phyloP scores from a whole-genome alignment of 805 yeast genomes.

The Metschnikowia bowlesiae region DNA sequence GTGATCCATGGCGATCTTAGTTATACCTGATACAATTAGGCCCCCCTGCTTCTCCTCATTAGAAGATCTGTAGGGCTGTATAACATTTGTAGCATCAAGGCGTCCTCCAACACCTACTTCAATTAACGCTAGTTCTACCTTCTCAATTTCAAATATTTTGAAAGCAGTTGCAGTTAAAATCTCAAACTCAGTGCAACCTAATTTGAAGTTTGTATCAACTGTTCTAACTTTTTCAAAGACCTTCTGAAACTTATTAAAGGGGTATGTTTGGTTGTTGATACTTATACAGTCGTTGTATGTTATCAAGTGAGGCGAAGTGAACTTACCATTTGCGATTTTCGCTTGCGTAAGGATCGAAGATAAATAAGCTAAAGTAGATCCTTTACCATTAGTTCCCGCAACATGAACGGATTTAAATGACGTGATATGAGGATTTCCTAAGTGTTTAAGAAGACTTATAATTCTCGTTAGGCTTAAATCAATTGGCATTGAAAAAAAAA shows the following conservation, averaged over 20 bases:
- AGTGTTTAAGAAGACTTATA: constrained; percentile 25
- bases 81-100: constrained; percentile 84
- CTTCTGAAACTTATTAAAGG: constrained; percentile 39
- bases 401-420: constrained; percentile 71
- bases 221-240: constrained; percentile 40
- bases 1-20: constrained; percentile 86
- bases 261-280: constrained; percentile 57
- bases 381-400: constrained; percentile 97
- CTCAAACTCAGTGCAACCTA: constrained; percentile 87
- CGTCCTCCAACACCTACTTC: constrained; percentile 96
- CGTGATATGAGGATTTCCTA: constrained; percentile 66
- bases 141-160: constrained; percentile 56
- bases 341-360: constrained; percentile 55
- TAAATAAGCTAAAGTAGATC: constrained; percentile 83
- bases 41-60: constrained; percentile 19
- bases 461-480: constrained; percentile 37
- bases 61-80: constrained; percentile 21
- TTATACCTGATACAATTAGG: constrained; percentile 64
- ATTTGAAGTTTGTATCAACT: constrained; percentile 33
- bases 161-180: constrained; percentile 81
- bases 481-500: constrained; percentile 18
- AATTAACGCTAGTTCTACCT: constrained; percentile 72
- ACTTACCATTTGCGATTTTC: constrained; percentile 60
- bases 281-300: constrained; percentile 71
- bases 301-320: constrained; percentile 84